Evolutionary conservation across 768 basidiomycete species (phyloP).

Genomic region (Saitozyma sp.): DNA sequence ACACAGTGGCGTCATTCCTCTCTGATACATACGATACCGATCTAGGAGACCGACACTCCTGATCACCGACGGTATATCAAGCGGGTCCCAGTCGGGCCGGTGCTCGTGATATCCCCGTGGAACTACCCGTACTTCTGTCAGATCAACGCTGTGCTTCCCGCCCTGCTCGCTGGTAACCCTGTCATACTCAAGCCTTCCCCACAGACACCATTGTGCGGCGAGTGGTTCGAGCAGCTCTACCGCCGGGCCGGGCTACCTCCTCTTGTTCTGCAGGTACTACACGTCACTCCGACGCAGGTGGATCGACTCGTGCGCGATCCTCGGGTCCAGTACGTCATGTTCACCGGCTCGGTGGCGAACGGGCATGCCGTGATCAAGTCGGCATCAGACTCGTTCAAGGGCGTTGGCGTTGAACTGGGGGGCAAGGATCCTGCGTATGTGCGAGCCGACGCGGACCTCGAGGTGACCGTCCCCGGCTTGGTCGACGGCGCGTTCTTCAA

Average conservation of each 20-base stretch:
- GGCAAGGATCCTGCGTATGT: slow-evolving; percentile 99
- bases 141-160: slow-evolving; percentile 88
- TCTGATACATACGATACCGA: not conserved
- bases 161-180: slow-evolving; percentile 81
- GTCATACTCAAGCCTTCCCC: slow-evolving; percentile 94
- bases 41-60: slow-evolving; percentile 6
- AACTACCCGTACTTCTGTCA: slow-evolving; percentile 89
- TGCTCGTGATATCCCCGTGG: slow-evolving; percentile 73
- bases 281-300: slow-evolving; percentile 57
- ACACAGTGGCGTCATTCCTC: too few relatives aligned
- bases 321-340: slow-evolving; percentile 75
- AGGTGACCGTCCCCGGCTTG: slow-evolving; percentile 77
- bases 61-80: slow-evolving; percentile 11
- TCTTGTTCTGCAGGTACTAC: slow-evolving; percentile 59
- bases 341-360: slow-evolving; percentile 83
- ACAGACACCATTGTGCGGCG: slow-evolving; percentile 86
- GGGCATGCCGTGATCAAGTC: slow-evolving; percentile 73
- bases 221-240: slow-evolving; percentile 71
- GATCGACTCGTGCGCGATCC: slow-evolving; percentile 68
- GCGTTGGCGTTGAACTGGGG: slow-evolving; percentile 87
- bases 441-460: slow-evolving; percentile 76
- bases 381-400: slow-evolving; percentile 76
- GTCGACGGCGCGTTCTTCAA: slow-evolving; percentile 97
- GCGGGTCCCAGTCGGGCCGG: slow-evolving; percentile 9
- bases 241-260: slow-evolving; percentile 74